Percentiles rank a stretch among this genome's conserved stretches.
Conservation (phyloP, 768 basidiomycete genomes). For the Nidularia sp. region DNA sequence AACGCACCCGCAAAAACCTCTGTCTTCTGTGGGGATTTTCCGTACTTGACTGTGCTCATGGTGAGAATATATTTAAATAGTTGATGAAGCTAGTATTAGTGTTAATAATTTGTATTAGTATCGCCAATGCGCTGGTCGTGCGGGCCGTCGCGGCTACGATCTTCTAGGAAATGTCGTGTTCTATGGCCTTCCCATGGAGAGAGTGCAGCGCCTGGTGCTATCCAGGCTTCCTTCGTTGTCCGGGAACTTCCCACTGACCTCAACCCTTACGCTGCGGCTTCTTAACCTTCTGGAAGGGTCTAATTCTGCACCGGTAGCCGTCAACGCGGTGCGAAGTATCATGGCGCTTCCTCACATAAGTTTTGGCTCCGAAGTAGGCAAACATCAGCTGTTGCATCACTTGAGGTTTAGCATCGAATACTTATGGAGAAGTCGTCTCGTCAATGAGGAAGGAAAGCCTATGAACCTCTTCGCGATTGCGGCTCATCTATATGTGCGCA, state of each 20-base stretch:
- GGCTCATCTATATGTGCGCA: conserved; percentile 44
- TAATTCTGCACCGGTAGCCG: conserved; percentile 40
- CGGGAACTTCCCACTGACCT: conserved; percentile 63
- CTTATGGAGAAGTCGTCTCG: conserved; percentile 50
- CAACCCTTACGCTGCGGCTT: conserved; percentile 60
- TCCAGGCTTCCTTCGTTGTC: conserved; percentile 61
- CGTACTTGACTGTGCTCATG: conserved; percentile 56
- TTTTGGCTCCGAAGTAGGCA: conserved; percentile 50
- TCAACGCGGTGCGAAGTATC: conserved; percentile 45
- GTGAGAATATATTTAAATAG: conserved; percentile 23
- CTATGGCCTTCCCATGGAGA: conserved; percentile 61
- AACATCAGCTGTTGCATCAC: conserved; percentile 58
- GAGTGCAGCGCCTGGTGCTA: conserved; percentile 58
- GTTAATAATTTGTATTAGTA: conserved; percentile 34
- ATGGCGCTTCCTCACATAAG: conserved; percentile 56
- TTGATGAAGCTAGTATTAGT: not conserved
- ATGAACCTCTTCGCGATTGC: conserved; percentile 54
- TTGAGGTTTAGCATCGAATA: conserved; percentile 71
- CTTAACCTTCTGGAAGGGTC: conserved; percentile 67
- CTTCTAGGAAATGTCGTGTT: conserved; percentile 70
- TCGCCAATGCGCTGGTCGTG: conserved; percentile 71
- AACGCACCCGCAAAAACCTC: conserved; percentile 69
- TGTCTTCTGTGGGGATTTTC: conserved; percentile 61
- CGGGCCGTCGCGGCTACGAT: conserved; percentile 70
- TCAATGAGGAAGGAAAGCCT: conserved; percentile 50